Evolutionary conservation across 1,139 yeast genomes (phyloP).

Genomic region (Blastobotrys ciferrii): DNA sequence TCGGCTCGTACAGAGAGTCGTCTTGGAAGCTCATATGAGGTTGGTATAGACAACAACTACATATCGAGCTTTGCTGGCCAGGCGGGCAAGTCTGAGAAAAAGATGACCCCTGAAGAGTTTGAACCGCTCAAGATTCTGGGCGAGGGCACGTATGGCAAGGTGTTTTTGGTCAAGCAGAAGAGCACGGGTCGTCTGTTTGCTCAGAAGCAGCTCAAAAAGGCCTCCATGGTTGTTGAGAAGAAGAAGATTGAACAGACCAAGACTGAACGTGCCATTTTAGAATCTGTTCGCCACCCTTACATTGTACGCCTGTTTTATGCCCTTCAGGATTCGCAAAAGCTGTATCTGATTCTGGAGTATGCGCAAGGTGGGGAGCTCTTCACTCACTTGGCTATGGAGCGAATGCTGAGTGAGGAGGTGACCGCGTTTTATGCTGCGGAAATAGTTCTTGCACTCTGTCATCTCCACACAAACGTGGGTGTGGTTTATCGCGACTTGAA

Average conservation of each 20-base stretch:
- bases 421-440: conserved; percentile 86
- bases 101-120: conserved; percentile 55
- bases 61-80: conserved; percentile 32
- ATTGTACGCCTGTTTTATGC: conserved; percentile 88
- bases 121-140: conserved; percentile 81
- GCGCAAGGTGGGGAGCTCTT: conserved; percentile 94
- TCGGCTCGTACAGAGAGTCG: conserved; percentile 25
- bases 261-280: conserved; percentile 68
- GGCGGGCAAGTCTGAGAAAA: conserved; percentile 22
- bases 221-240: conserved; percentile 56
- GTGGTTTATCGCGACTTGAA: conserved; percentile 89
- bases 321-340: conserved; percentile 77
- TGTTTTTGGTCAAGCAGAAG: conserved; percentile 67
- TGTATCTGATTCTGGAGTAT: conserved; percentile 78
- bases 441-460: conserved; percentile 75
- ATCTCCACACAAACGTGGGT: conserved; percentile 75
- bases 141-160: conserved; percentile 90
- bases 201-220: conserved; percentile 84
- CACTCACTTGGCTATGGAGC: conserved; percentile 78
- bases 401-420: conserved; percentile 76
- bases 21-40: conserved; percentile 48
- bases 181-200: conserved; percentile 73
- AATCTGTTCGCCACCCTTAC: conserved; percentile 75
- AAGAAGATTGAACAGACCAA: conserved; percentile 59
- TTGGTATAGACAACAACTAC: conserved; percentile 43